Percentiles rank a stretch among this genome's conserved stretches.
Conservation (phyloP, 352 stramenopile genomes). For the Globisporangium nagaii region DNA sequence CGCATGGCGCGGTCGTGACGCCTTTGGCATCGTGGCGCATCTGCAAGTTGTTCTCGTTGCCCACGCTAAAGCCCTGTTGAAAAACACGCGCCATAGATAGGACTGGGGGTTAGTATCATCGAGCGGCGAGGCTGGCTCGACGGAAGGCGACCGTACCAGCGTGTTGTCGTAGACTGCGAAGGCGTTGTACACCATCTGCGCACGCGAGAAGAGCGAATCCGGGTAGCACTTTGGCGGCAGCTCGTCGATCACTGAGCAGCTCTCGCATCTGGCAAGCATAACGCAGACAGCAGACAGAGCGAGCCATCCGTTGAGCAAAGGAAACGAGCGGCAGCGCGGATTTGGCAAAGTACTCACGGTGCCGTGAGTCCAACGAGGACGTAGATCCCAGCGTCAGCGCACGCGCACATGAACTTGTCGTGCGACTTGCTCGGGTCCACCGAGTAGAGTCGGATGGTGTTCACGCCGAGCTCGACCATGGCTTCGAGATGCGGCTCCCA, state of each 20-base stretch:
- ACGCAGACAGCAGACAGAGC: not conserved
- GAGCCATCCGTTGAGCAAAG: too few species aligned
- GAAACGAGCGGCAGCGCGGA: too few species aligned
- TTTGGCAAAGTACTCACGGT: slow-evolving; percentile 17
- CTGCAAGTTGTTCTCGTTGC: slow-evolving; percentile 67
- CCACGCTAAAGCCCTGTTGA: slow-evolving; percentile 43
- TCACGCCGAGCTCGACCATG: slow-evolving; percentile 53
- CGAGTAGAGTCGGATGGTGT: slow-evolving; percentile 62
- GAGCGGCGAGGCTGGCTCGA: too few species aligned
- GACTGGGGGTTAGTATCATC: not conserved
- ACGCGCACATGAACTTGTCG: slow-evolving; percentile 80
- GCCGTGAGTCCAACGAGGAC: slow-evolving; percentile 58
- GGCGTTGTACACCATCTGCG: slow-evolving; percentile 65
- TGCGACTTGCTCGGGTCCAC: slow-evolving; percentile 53
- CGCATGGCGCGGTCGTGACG: slow-evolving; percentile 47
- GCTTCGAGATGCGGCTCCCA: slow-evolving; percentile 47
- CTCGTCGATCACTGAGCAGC: slow-evolving; percentile 40
- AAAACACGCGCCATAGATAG: not conserved
- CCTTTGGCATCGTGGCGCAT: slow-evolving; percentile 28
- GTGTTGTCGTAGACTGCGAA: slow-evolving; percentile 75
- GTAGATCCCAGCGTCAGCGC: slow-evolving; percentile 65
- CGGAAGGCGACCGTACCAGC: too few species aligned
- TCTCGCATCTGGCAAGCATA: slow-evolving; percentile 41
- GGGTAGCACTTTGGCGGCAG: slow-evolving; percentile 45
- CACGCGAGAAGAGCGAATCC: slow-evolving; percentile 40